Conservation (phyloP, 208 protist species). For the Trypanosoma avium region DNA sequence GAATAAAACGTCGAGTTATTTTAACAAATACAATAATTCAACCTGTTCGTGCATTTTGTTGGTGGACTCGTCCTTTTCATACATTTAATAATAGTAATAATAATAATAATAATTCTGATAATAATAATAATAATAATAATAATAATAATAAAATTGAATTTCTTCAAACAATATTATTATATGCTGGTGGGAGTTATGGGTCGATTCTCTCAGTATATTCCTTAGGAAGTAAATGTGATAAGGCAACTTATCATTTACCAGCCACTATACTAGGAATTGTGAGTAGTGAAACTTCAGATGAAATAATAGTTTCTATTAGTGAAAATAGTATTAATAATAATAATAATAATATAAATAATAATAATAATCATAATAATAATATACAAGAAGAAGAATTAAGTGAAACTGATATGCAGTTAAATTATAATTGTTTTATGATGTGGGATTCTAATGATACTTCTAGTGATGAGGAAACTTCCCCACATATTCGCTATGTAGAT, state of each 20-base stretch:
- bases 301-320: constrained; percentile 23
- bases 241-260: constrained; percentile 14
- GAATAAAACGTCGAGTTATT: constrained; percentile 20
- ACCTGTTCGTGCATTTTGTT: constrained; percentile 40
- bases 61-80: constrained; percentile 23
- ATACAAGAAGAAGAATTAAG: no score
- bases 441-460: constrained; percentile 7
- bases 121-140: background rate
- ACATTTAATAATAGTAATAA: background rate
- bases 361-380: constrained; percentile 20
- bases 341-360: constrained; percentile 15
- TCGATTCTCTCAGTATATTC: constrained; percentile 33
- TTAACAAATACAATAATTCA: constrained; percentile 10
- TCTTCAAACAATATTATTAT: constrained; percentile 24
- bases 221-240: constrained; percentile 10
- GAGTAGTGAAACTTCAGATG: constrained; percentile 27
- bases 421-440: no score
- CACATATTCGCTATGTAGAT: constrained; percentile 14
- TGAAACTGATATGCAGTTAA: no score
- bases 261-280: constrained; percentile 25
- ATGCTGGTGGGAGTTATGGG: constrained; percentile 27
- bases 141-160: background rate
- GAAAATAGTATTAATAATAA: background rate
- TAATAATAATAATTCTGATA: background rate
- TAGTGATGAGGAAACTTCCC: constrained; percentile 18